Base-by-base conservation (phyloP, 148 eudicot species). In the Fallopia convolvulus region DNA sequence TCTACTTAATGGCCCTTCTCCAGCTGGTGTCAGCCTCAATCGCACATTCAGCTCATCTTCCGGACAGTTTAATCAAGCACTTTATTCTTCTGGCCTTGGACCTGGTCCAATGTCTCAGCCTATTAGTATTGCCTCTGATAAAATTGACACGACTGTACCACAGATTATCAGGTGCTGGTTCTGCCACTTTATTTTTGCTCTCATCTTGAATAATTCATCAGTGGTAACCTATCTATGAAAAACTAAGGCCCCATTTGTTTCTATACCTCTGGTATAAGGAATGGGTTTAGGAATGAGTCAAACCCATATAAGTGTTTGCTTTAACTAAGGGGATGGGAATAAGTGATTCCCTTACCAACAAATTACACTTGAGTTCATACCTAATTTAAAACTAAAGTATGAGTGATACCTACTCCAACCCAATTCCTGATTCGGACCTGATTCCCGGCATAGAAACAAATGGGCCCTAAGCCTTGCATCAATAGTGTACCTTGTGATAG, bases 81-180 rank as follows among this genome's bases (percentile, higher is more conserved):
- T 84, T 23, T 92, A 87, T 56, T 82, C 93, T 11, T 78, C 96
- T 85, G 88, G 92, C 65, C 72, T 83, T 36, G 91, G 93, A 78
- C 80, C 83, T 78, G 82, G 85, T 79, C 77, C 85, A 53, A 86
- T 83, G 75, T 81, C 89, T 46, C 92, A 88, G 80, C 79, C 92
- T 41, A 71, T 81, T 80, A 92, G 89, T 82, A 83, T 90, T 71
- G 93, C 82, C 44, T 76, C 90, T 46, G 94, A 95, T 41, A 96
- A 91, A 58, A 80, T 87, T 75, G 97, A 95, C 58, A 48, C 89
- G 39, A 71, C 86, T 77, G 78, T 85, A 56, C 73, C 79, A 50
- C 93, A 85, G 72, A 79, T 83, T 75, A 83, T 82, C 68, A 91
- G 97, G 99, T 95, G 66, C 46, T 36, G 14, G 70, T 80, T 41